phyloP scores from a whole-genome alignment of 1,284 basidiomycete species.

The Cutaneotrichosporon cyanovorans region DNA sequence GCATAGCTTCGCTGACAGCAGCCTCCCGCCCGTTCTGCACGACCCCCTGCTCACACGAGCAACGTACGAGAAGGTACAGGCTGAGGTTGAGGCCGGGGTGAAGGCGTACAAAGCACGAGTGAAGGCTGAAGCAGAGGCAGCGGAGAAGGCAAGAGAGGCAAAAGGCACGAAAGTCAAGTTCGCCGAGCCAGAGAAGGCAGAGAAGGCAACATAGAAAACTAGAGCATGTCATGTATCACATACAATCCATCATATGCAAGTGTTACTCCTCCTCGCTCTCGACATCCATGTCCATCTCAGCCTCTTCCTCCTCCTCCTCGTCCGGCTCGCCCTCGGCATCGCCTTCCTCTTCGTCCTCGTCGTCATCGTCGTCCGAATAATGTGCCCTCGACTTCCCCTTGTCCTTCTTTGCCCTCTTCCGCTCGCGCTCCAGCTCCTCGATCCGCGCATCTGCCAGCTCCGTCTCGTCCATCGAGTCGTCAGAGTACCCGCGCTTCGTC shows the following conservation, averaged over 20 bases:
- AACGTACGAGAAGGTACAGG: constrained; percentile 35
- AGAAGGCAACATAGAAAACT: not conserved
- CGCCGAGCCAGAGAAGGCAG: not conserved
- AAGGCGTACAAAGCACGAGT: constrained; percentile 16
- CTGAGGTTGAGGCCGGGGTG: constrained; percentile 34
- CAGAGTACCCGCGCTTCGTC: constrained; percentile 14
- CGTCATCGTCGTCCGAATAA: constrained; percentile 15
- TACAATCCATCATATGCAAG: not conserved
- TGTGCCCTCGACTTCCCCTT: constrained; percentile 2
- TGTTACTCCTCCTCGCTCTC: constrained; percentile 39
- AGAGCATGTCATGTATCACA: not conserved
- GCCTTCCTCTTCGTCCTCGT: constrained; percentile 16
- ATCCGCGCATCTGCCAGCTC: constrained; percentile 33
- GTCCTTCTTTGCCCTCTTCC: constrained; percentile 16
- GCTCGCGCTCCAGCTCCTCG: constrained; percentile 31
- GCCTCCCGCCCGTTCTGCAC: constrained; percentile 30
- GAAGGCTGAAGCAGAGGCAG: constrained; percentile 1
- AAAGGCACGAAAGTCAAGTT: constrained; percentile 7
- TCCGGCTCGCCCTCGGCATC: constrained; percentile 19
- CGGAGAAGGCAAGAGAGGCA: not conserved
- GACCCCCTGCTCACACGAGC: constrained; percentile 28
- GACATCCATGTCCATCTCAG: constrained; percentile 39
- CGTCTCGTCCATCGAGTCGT: constrained; percentile 31
- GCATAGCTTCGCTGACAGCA: constrained; percentile 11
- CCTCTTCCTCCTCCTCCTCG: constrained; percentile 20